Base-by-base conservation (phyloP, 2,329 filamentous ascomycete species). In the Colletotrichum tanaceti region DNA sequence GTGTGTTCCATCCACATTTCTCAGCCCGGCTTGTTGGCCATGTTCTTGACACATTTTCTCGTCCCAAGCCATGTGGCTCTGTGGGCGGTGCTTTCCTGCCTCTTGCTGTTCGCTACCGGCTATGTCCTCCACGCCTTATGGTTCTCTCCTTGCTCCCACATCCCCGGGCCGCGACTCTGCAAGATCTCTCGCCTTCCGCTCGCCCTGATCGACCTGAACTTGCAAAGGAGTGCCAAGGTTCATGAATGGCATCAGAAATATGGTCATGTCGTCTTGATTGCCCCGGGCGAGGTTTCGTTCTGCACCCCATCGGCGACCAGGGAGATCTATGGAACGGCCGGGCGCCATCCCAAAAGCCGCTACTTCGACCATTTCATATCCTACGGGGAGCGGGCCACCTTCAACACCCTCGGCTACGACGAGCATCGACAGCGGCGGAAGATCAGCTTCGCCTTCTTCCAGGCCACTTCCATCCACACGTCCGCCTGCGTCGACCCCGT, bases 321-420 rank as follows among this genome's bases (percentile, higher is more conserved):
- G 10, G 53, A 57, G n/a, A 39, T 57, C n/a, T 57, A 43, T 22
- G 38, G 53, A 13, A n/a, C 35, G 16, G n/a, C 53, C 20, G 18
- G 38, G 28, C 38, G 53, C 35, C 38, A 57, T 9, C 53, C 38
- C 38, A 57, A 57, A 11, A 57, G 53, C n/a, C 16, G 20, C 11
- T 57, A 43, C 22, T 57, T 43, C n/a, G 53, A 57, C 38, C 16
- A 44, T n/a, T 57, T 57, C 20, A 24, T 57, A 13, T 43, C 38
- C 20, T 39, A 57, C 38, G 38, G 53, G 18, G n/a, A 57, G 53
- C 53, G 53, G n/a, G 38, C 53, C 16, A 57, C 38, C n/a, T 57
- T 57, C 22, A 39, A 39, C 38, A 39, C 18, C 4, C 38, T 41
- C 35, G 35, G 16, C n/a, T 57, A 57, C 14, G 38, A 43, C 5